These are phyloP conservation scores for Castanea sativa DNA, from an alignment of 306 rosid species.

Conservation along the genomic window DNA sequence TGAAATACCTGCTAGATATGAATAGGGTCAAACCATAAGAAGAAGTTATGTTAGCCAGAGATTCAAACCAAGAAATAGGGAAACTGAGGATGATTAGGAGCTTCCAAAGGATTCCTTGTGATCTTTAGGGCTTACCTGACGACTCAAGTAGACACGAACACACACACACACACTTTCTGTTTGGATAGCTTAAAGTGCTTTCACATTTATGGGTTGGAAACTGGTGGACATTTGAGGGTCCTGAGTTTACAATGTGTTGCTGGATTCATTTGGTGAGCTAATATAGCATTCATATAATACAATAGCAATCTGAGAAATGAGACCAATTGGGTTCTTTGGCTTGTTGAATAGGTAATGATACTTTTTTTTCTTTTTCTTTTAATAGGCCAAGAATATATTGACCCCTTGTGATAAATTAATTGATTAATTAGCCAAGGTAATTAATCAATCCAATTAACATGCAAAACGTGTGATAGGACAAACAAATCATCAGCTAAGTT, in stretches of 20 bases:
- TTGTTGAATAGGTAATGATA: not conserved
- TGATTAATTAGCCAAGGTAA: no score
- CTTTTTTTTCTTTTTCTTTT: no score
- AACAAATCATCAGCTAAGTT: no score
- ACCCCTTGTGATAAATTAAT: no score
- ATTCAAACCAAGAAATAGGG: constrained; percentile 42
- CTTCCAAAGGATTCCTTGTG: constrained; percentile 84
- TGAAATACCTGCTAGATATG: constrained; percentile 44
- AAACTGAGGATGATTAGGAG: constrained; percentile 67
- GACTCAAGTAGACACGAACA: no score
- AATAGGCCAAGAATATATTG: no score
- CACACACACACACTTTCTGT: no score
- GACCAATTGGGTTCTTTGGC: not conserved
- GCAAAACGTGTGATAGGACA: no score
- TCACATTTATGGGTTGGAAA: not conserved
- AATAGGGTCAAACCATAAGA: constrained; percentile 31
- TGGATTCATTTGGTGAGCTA: not conserved
- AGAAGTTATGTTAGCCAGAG: constrained; percentile 43
- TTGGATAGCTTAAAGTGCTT: not conserved
- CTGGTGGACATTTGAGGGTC: not conserved
- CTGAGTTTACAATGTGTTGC: not conserved
- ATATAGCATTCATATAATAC: not conserved
- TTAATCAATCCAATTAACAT: no score
- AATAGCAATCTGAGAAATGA: not conserved
- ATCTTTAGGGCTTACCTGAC: not conserved